phyloP scores from a whole-genome alignment of 345 rosid species.

The Brassica rapa region DNA sequence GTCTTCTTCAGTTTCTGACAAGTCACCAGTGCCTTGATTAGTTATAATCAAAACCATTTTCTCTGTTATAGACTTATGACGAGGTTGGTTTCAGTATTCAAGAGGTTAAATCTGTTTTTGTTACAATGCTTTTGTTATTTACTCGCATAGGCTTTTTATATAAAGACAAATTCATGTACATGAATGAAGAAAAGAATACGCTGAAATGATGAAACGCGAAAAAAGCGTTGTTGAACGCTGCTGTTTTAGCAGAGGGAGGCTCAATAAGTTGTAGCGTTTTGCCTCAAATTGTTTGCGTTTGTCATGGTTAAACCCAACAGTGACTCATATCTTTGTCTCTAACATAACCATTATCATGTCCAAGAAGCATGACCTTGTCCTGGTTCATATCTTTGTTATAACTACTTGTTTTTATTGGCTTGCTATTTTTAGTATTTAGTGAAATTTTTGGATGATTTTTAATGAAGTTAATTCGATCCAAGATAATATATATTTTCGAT shows the following conservation, averaged over 20 bases:
- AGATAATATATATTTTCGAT: neutral
- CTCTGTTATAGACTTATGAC: slow-evolving; percentile 5
- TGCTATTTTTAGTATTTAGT: slow-evolving; percentile 24
- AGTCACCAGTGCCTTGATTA: slow-evolving; percentile 18
- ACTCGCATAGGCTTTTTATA: neutral
- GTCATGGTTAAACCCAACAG: slow-evolving; percentile 44
- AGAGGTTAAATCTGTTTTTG: slow-evolving; percentile 21
- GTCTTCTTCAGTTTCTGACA: slow-evolving; percentile 39
- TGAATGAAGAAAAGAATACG: slow-evolving; percentile 16
- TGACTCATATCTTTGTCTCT: slow-evolving; percentile 66
- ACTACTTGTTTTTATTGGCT: slow-evolving; percentile 14
- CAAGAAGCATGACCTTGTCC: slow-evolving; percentile 86
- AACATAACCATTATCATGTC: slow-evolving; percentile 66
- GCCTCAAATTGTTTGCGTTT: neutral
- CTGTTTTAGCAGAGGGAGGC: neutral
- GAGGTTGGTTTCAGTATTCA: slow-evolving; percentile 12
- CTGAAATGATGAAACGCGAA: slow-evolving; percentile 5
- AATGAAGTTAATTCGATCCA: slow-evolving; percentile 6
- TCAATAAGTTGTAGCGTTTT: slow-evolving; percentile 22
- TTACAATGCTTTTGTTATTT: slow-evolving; percentile 3
- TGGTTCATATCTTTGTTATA: slow-evolving; percentile 48
- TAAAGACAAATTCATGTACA: slow-evolving; percentile 24
- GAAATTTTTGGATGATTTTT: neutral
- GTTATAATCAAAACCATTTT: neutral
- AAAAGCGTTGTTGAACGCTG: neutral